Base-by-base conservation (phyloP, 495 filamentous ascomycete species). In the Lasiosphaeriaceae sp. region DNA sequence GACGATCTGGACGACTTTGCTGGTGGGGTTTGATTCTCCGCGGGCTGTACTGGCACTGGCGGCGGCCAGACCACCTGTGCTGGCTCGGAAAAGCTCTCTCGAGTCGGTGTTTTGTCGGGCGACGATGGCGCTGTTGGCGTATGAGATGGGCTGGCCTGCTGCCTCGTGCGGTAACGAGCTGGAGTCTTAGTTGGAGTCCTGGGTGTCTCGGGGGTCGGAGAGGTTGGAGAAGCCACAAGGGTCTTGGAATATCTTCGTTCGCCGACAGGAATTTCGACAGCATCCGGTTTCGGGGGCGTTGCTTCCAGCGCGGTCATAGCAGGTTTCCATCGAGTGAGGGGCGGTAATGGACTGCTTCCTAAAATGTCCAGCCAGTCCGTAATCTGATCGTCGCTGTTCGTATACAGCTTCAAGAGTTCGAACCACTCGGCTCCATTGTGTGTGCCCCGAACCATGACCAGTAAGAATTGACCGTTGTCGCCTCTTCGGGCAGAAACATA, bases 331-430 rank as follows among this genome's bases (percentile, higher is more conserved):
- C 58, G 63, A 14, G 71, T 64, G 23, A 66, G 65, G 11, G 92
- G 92, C 26, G 94, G 93, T 41, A 89, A 71, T 26, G 94, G 94
- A 22, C 79, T 75, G 50, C 80, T 75, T 11, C 92, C 90, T 22
- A 99, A 70, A 74, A 96, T 87, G 34, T 87, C 77, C 26, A 96
- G 74, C 95, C 95, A 99, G 67, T 97, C 93, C 12, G 72, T 50
- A n/a, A 83, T 84, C 52, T 91, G 81, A 46, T 88, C 86, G 47
- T 90, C 84, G 64, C 89, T 86, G 47, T 86, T 83, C 2, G 86
- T 80, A 9, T 70, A 76, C 9, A 97, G 77, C 16, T 83, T 83
- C 54, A 97, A 72, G 2, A 96, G 70, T 70, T 99, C 93, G 48
- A 86, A 86, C 91, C 92, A 96, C 58, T 85, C 82, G 46, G 75